Conservation (phyloP, 768 basidiomycete genomes). For the Gymnopilus dilepis region DNA sequence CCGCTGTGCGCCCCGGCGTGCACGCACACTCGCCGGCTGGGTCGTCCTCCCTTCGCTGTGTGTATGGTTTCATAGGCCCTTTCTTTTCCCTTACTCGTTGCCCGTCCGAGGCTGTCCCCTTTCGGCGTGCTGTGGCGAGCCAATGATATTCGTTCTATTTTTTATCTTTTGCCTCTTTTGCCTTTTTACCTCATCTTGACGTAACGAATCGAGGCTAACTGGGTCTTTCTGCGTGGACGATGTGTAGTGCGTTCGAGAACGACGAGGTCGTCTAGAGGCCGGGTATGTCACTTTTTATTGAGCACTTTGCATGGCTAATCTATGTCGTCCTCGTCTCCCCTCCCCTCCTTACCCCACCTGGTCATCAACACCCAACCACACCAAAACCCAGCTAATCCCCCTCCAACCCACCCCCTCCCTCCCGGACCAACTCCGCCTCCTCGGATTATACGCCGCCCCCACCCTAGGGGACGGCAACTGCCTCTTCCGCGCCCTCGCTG, state of each 20-base stretch:
- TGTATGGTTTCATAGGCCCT: background rate
- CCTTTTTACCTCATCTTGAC: background rate
- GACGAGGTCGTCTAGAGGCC: constrained; percentile 43
- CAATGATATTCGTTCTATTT: background rate
- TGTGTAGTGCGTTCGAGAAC: constrained; percentile 42
- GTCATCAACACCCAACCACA: constrained; percentile 30
- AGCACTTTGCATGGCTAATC: background rate
- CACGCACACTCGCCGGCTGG: too few species aligned
- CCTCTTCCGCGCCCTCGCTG: constrained; percentile 88
- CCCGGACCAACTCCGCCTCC: constrained; percentile 70
- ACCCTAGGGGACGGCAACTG: constrained; percentile 88
- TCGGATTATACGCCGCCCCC: constrained; percentile 87
- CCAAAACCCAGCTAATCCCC: constrained; percentile 63
- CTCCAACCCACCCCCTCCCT: constrained; percentile 56
- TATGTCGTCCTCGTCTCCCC: background rate
- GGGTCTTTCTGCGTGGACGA: background rate
- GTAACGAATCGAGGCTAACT: background rate
- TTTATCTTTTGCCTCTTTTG: too few species aligned
- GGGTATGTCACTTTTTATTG: constrained; percentile 37
- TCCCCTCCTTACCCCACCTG: constrained; percentile 15
- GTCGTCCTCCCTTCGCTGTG: background rate
- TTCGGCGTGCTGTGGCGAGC: too few species aligned
- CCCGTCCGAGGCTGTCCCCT: too few species aligned
- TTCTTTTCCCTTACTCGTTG: background rate
- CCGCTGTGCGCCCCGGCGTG: background rate